Evolutionary conservation across 2,329 filamentous ascomycete species (phyloP).

Genomic region (Geoglossum cookeanum): DNA sequence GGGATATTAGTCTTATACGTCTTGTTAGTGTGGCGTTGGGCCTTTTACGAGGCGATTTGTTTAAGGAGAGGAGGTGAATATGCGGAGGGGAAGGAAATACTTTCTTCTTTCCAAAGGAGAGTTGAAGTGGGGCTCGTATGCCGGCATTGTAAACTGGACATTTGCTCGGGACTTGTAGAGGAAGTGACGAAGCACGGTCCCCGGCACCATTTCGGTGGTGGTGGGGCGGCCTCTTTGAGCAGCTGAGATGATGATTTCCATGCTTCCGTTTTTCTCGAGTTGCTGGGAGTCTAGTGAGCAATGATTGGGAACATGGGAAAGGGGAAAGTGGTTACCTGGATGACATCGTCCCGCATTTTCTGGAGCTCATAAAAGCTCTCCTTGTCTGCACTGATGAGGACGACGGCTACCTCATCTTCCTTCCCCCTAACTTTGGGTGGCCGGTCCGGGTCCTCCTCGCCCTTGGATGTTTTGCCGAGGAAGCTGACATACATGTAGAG

Average conservation of each 20-base stretch:
- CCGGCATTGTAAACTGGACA: slow-evolving; percentile 89
- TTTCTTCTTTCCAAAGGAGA: slow-evolving; percentile 41
- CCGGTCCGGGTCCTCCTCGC: slow-evolving; percentile 21
- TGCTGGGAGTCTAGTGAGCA: slow-evolving; percentile 26
- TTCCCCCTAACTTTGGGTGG: slow-evolving; percentile 18
- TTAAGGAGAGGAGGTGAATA: neutral
- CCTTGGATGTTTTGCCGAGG: slow-evolving; percentile 34
- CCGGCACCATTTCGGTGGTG: slow-evolving; percentile 58
- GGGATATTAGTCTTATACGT: slow-evolving; percentile 33
- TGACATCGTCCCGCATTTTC: slow-evolving; percentile 42
- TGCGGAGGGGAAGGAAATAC: slow-evolving; percentile 15
- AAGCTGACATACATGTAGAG: slow-evolving; percentile 99
- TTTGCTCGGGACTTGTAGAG: slow-evolving; percentile 88
- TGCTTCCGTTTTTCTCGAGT: slow-evolving; percentile 54
- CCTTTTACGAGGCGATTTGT: neutral
- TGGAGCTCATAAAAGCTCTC: slow-evolving; percentile 86
- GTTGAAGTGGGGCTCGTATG: slow-evolving; percentile 50
- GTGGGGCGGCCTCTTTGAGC: slow-evolving; percentile 51
- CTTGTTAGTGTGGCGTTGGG: slow-evolving; percentile 4
- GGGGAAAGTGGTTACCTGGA: slow-evolving; percentile 25
- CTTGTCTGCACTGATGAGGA: slow-evolving; percentile 81
- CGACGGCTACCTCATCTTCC: slow-evolving; percentile 66
- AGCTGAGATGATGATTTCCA: slow-evolving; percentile 55
- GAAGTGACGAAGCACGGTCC: slow-evolving; percentile 71
- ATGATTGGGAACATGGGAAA: neutral